phyloP scores from a whole-genome alignment of 345 rosid species.

The Triadica sebifera region DNA sequence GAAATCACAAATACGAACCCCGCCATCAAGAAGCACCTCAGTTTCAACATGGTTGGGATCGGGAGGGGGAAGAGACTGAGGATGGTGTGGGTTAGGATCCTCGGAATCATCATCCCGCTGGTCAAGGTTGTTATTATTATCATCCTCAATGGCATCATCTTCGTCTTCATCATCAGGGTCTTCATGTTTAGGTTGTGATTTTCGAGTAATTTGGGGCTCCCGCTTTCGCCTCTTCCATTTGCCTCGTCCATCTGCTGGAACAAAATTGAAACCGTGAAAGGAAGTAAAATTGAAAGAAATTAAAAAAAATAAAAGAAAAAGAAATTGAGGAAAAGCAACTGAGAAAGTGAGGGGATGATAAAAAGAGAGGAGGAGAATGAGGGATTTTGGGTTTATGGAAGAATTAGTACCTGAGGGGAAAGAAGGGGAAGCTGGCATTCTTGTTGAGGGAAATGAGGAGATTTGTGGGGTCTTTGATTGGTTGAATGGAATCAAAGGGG shows the following conservation, averaged over 20 bases:
- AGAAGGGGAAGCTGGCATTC: slow-evolving; percentile 81
- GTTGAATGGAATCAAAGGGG: slow-evolving; percentile 18
- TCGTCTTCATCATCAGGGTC: slow-evolving; percentile 52
- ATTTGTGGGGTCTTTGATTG: slow-evolving; percentile 34
- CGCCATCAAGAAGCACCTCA: slow-evolving; percentile 53
- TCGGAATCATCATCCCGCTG: slow-evolving; percentile 40
- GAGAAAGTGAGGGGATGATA: background rate
- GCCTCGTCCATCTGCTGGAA: slow-evolving; percentile 57
- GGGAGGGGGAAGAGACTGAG: background rate
- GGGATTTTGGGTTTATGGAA: slow-evolving; percentile 12
- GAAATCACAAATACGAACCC: slow-evolving; percentile 70
- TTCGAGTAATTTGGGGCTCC: slow-evolving; percentile 49
- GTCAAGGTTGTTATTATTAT: slow-evolving; percentile 17
- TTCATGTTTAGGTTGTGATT: slow-evolving; percentile 41
- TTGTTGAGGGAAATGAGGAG: slow-evolving; percentile 31
- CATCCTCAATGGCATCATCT: slow-evolving; percentile 39
- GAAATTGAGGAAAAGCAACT: background rate
- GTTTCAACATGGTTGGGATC: slow-evolving; percentile 19
- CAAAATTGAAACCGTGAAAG: background rate
- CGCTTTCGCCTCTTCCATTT: slow-evolving; percentile 83
- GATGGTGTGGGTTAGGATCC: slow-evolving; percentile 37
- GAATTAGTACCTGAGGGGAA: slow-evolving; percentile 52
- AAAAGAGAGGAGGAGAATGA: slow-evolving; percentile 1
- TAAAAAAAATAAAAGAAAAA: background rate
- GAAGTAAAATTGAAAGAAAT: background rate